Evolutionary conservation across 805 yeast genomes (phyloP).

Genomic region (Lipomyces starkeyi): DNA sequence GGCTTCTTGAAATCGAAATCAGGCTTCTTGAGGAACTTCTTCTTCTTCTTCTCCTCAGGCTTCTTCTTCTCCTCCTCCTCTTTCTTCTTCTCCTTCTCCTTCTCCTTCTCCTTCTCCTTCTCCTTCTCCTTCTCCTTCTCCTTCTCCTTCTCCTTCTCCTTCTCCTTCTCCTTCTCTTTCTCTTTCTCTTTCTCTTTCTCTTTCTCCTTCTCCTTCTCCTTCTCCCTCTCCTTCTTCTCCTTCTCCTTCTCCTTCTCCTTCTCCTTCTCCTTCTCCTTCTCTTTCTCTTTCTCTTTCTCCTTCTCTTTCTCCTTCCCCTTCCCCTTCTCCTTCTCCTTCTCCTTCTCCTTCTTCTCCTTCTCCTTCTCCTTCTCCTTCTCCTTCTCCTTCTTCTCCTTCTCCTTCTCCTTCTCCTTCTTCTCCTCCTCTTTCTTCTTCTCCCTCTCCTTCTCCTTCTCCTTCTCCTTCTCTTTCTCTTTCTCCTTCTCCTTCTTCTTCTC

Average conservation of each 20-base stretch:
- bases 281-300: background rate
- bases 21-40: background rate
- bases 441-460: constrained; percentile 11
- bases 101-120: background rate
- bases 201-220: constrained; percentile 1
- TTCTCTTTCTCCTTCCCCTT: constrained; percentile 10
- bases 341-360: constrained; percentile 16
- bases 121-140: background rate
- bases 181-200: constrained; percentile 4
- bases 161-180: background rate
- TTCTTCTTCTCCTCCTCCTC: background rate
- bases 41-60: constrained; percentile 10
- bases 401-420: constrained; percentile 1
- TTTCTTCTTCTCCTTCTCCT: background rate
- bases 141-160: background rate
- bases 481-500: constrained; percentile 21
- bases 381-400: constrained; percentile 6
- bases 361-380: constrained; percentile 15
- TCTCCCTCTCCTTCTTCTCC: constrained; percentile 8
- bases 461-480: constrained; percentile 12
- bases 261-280: constrained; percentile 1
- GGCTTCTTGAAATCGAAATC: background rate
- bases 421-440: constrained; percentile 6
- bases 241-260: constrained; percentile 2
- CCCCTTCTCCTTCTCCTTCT: constrained; percentile 2